Evolutionary conservation across 2,329 filamentous ascomycete genomes (phyloP), one percentile per base, ranked within the genome.

Genomic region (Apiospora saccharicola): DNA sequence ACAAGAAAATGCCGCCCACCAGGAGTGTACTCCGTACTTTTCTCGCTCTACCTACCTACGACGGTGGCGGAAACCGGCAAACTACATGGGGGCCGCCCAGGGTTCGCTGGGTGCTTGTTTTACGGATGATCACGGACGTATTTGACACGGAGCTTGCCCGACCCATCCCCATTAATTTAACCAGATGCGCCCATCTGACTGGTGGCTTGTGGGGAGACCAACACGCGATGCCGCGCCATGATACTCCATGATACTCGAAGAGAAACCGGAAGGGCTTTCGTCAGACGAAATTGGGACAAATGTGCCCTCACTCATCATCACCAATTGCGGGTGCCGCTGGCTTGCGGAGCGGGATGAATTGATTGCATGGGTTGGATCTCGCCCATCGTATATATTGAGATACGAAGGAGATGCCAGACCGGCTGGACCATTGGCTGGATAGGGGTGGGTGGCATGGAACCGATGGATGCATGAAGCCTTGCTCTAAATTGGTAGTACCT

Each of bases 41-140:
- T 16, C 5, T 16, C 24, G n/a, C 53, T 61, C 53, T 61, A 61
- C 53, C 53, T 61, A 61, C 53, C 57, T 64, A 64, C 57, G 57
- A 61, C 53, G 57, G 57, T 64, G 57, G 57, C 57, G 57, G 57
- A 64, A 64, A 64, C 57, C 57, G 57, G 57, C 57, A 64, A 64
- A 64, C 57, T 41, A 64, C 34, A 64, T 64, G 57, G 57, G 53
- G 53, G 30, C 30, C 51, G 30, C 30, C 51, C 51, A 61, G 53
- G 30, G 19, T 41, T 37, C 57, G 34, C 34, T 41, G 57, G 57
- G 57, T n/a, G 57, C 34, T 64, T 64, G 57, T 64, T 64, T 64
- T 64, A 64, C 57, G 57, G 57, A 64, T 64, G 57, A 64, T 64
- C 57, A 64, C 57, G 57, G 57, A 64, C 57, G 57, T 64, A 64